phyloP scores from a whole-genome alignment of 148 eudicot genomes.

The Rhododendron mucronatum region DNA sequence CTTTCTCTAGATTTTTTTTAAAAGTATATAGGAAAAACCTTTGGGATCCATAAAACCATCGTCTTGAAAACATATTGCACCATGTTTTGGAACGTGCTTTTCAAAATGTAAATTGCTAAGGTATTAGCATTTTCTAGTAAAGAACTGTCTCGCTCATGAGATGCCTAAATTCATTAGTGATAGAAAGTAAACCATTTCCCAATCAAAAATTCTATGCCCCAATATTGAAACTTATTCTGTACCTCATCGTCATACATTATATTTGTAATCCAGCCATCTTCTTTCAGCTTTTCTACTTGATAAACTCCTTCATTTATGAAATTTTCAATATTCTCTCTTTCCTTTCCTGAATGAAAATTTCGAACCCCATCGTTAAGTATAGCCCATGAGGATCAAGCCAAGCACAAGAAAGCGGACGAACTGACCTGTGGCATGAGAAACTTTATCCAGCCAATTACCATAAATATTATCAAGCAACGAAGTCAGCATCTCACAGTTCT shows the following conservation, averaged over 20 bases:
- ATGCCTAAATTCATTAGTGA: background rate
- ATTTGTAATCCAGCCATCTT: slow-evolving; percentile 89
- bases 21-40: background rate
- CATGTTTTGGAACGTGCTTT: background rate
- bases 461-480: slow-evolving; percentile 82
- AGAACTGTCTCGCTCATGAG: background rate
- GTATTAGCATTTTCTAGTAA: background rate
- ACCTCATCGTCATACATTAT: slow-evolving; percentile 95
- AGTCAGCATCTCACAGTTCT: slow-evolving; percentile 91
- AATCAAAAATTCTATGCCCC: background rate
- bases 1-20: background rate
- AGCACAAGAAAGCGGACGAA: slow-evolving; percentile 6
- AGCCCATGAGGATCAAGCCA: slow-evolving; percentile 18
- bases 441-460: slow-evolving; percentile 78
- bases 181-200: background rate
- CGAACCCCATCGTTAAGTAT: slow-evolving; percentile 11
- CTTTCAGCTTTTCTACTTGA: slow-evolving; percentile 71
- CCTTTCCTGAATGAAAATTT: slow-evolving; percentile 58
- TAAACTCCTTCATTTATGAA: slow-evolving; percentile 86
- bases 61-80: background rate
- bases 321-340: slow-evolving; percentile 65
- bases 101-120: background rate
- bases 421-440: slow-evolving; percentile 68
- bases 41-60: background rate
- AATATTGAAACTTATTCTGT: slow-evolving; percentile 10